These are phyloP conservation scores for Alternaria rosae DNA, from an alignment of 2,329 filamentous ascomycete species.

Conservation along the genomic window DNA sequence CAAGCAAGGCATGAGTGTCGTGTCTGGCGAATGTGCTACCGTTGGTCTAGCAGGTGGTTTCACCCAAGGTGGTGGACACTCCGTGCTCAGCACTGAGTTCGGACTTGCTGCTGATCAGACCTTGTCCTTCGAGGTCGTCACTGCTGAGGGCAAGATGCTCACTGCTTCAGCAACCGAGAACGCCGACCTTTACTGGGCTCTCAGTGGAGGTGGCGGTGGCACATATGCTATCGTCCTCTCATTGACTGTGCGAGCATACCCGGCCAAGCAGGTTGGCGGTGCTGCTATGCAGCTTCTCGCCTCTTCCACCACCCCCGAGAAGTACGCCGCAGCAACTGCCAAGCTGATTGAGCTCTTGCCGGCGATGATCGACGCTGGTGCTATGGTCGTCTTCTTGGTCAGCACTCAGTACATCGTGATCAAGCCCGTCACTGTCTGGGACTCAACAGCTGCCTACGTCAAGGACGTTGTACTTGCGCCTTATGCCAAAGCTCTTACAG, in stretches of 20 bases:
- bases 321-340: conserved; percentile 19
- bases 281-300: conserved; percentile 31
- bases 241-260: conserved; percentile 38
- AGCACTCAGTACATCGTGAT: conserved; percentile 18
- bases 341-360: conserved; percentile 26
- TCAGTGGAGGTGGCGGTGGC: conserved; percentile 42
- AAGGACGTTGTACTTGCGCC: conserved; percentile 32
- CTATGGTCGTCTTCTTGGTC: conserved; percentile 27
- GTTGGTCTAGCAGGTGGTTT: conserved; percentile 46
- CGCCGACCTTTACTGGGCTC: conserved; percentile 48
- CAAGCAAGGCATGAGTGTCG: conserved; percentile 26
- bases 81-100: conserved; percentile 22
- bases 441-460: conserved; percentile 19
- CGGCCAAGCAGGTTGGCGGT: conserved; percentile 28
- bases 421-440: conserved; percentile 10
- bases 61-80: conserved; percentile 42
- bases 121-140: conserved; percentile 43
- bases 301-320: conserved; percentile 21
- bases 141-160: conserved; percentile 37
- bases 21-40: conserved; percentile 43
- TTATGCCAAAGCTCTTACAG: conserved; percentile 27
- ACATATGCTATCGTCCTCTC: conserved; percentile 43
- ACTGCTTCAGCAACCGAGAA: conserved; percentile 39
- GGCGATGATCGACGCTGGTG: conserved; percentile 29
- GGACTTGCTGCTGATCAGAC: conserved; percentile 44